Evolutionary conservation across 345 rosid species (phyloP).

Genomic region (Rhodomyrtus tomentosa): DNA sequence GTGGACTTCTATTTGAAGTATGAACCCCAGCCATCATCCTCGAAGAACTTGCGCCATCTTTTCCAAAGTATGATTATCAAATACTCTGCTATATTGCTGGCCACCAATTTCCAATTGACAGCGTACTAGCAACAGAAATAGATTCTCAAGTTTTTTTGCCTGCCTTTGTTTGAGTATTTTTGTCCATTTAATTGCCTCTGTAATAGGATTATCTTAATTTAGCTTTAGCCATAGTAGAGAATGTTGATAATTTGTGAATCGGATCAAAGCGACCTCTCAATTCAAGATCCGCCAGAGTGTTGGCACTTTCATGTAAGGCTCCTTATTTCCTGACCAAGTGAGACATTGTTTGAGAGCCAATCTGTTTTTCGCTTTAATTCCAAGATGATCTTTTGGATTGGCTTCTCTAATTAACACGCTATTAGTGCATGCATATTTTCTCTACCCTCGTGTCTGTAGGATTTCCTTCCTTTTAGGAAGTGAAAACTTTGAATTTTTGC

Average conservation of each 20-base stretch:
- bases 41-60: slow-evolving; percentile 80
- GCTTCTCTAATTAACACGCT: neutral
- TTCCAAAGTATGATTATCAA: slow-evolving; percentile 58
- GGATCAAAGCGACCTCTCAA: neutral
- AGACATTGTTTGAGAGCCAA: neutral
- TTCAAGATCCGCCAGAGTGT: neutral
- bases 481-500: neutral
- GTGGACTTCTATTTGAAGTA: slow-evolving; percentile 57
- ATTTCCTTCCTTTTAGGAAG: neutral
- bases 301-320: neutral
- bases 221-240: neutral
- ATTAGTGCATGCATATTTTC: neutral
- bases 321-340: neutral
- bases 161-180: neutral
- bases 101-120: neutral
- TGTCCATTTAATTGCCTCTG: neutral
- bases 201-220: neutral
- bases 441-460: neutral
- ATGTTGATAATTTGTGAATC: neutral
- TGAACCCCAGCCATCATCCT: slow-evolving; percentile 90
- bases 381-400: neutral
- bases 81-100: neutral
- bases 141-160: neutral
- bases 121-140: neutral
- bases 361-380: neutral